Evolutionary conservation across 2,329 filamentous ascomycete genomes (phyloP).

Genomic region (Penicillium sp.): DNA sequence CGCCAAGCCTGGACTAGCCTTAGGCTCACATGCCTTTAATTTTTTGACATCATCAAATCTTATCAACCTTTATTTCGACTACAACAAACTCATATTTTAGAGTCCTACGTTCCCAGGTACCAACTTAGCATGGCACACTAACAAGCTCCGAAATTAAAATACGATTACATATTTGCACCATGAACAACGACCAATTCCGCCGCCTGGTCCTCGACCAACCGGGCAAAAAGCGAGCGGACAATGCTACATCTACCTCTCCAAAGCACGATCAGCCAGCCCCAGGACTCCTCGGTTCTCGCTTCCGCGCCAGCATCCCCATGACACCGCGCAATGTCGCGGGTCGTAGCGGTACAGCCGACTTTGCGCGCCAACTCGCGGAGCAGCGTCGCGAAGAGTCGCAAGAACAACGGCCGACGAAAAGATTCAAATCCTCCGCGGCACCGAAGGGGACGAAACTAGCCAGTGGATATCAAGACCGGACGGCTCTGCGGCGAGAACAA

Average conservation of each 20-base stretch:
- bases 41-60: constrained; percentile 7
- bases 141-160: no score
- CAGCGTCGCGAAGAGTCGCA: constrained; percentile 51
- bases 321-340: constrained; percentile 74
- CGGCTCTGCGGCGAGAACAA: constrained; percentile 54
- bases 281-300: constrained; percentile 63
- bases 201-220: constrained; percentile 64
- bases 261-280: constrained; percentile 1
- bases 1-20: no score
- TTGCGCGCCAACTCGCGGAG: constrained; percentile 80
- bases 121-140: background rate
- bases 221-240: background rate
- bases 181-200: constrained; percentile 97
- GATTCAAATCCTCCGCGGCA: constrained; percentile 67
- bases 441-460: constrained; percentile 81
- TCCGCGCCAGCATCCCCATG: constrained; percentile 83
- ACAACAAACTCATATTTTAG: background rate
- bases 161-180: no score
- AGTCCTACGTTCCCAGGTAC: background rate
- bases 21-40: background rate
- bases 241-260: background rate
- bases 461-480: constrained; percentile 78
- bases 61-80: background rate
- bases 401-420: constrained; percentile 60
- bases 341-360: constrained; percentile 48